These are phyloP conservation scores for Anthracocystis walkeri DNA, from an alignment of 1,284 basidiomycete genomes.

Conservation along the genomic window DNA sequence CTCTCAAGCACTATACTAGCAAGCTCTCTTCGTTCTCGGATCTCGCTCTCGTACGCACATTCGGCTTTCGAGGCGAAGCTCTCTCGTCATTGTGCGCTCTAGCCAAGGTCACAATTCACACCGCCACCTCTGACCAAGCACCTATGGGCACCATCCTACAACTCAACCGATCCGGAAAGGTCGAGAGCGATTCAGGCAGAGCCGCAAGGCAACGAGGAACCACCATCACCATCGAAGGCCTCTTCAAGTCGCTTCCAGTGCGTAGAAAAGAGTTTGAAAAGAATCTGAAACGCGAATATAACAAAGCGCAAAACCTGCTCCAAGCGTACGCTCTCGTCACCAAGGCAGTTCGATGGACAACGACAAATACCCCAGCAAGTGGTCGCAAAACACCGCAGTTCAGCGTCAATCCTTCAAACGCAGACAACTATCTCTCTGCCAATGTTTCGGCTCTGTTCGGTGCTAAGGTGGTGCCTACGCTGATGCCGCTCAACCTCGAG, in stretches of 20 bases:
- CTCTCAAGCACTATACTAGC: constrained; percentile 92
- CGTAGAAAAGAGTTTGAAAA: constrained; percentile 90
- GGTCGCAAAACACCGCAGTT: constrained; percentile 81
- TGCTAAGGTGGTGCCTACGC: constrained; percentile 79
- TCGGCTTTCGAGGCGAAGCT: constrained; percentile 97
- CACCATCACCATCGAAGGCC: constrained; percentile 79
- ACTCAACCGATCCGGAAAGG: constrained; percentile 50
- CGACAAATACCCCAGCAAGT: constrained; percentile 79
- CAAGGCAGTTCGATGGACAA: constrained; percentile 78
- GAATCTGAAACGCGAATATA: constrained; percentile 89
- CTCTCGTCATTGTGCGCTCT: constrained; percentile 91
- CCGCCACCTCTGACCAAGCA: constrained; percentile 59
- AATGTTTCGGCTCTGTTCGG: constrained; percentile 87
- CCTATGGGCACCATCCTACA: constrained; percentile 66
- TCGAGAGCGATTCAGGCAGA: constrained; percentile 56
- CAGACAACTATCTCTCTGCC: constrained; percentile 72
- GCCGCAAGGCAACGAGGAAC: constrained; percentile 88
- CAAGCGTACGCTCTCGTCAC: constrained; percentile 88
- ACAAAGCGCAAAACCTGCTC: constrained; percentile 83
- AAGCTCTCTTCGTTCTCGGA: constrained; percentile 85
- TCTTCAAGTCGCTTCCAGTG: constrained; percentile 88
- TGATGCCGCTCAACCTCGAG: constrained; percentile 79
- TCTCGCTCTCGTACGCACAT: constrained; percentile 81
- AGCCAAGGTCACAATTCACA: constrained; percentile 72
- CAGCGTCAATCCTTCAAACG: constrained; percentile 78